Evolutionary conservation across 352 stramenopile species (phyloP), one percentile per base, ranked within the genome.

Genomic region (Saprolegnia parasitica): DNA sequence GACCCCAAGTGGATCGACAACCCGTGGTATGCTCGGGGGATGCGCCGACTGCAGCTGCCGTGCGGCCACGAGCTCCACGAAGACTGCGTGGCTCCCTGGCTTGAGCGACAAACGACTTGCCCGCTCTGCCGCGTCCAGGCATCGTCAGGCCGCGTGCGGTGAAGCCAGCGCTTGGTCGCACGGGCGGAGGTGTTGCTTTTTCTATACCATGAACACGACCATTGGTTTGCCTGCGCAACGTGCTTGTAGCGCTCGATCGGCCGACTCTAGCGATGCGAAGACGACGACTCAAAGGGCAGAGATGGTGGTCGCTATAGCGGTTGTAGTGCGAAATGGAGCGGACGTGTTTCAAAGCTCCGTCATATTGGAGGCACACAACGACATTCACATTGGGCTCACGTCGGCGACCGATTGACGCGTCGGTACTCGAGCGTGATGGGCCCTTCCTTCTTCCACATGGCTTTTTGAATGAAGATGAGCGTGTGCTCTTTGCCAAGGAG

Each of bases 381-480:
- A 35, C 29, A 35, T 2, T 35, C 5, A 5, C 2, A 35, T 35
- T 35, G 29, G 29, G 2, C 5, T 35, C 5, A 35, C 2, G 29
- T 35, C 29, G 29, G 29, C 29, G 29, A 35, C 42, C 1, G 3
- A 49, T 49, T n/a, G 42, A 49, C 50, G 54, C 63, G 49, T 21
- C 63, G 54, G 23, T 70, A 70, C 29, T 70, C 63, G 29, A 70
- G 45, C 46, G 29, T 6, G 20, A 70, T 63, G 10, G 63, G 63
- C 26, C 29, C 16, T 1, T 55, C 21, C 24, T 61, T 58, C 54
- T 62, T 40, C 63, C 63, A 70, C 16, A 70, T 54, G 8, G 63
- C 61, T 0, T 40, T 26, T 61, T 70, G 63, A 45, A 70, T 70
- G 29, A 70, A 70, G 16, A 54, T n/a, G 49, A 70, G 63, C 63